A percentile compares a stretch with the other conserved stretches of the same genome.
phyloP scores from a whole-genome alignment of 2,329 filamentous ascomycete species.

The Epichloe hybrida region DNA sequence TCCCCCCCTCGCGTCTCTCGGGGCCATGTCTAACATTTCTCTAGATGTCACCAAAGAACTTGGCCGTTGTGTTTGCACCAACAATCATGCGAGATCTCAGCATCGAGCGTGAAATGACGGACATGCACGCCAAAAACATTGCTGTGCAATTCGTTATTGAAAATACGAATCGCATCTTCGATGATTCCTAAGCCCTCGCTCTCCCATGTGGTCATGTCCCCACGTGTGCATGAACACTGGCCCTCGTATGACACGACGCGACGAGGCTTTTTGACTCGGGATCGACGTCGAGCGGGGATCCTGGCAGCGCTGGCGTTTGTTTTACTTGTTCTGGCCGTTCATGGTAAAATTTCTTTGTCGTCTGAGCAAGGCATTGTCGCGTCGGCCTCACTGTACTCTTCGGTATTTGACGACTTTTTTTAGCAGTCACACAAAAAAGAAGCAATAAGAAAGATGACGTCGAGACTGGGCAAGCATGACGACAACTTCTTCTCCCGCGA shows the following conservation, averaged over 20 bases:
- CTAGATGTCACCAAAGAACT: constrained; percentile 89
- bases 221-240: background rate
- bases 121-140: constrained; percentile 86
- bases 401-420: background rate
- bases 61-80: constrained; percentile 93
- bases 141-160: constrained; percentile 90
- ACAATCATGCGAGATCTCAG: constrained; percentile 91
- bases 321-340: background rate
- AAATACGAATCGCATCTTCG: constrained; percentile 72
- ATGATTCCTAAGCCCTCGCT: constrained; percentile 22
- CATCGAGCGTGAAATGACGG: constrained; percentile 87
- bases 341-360: background rate
- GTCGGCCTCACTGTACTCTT: background rate
- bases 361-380: background rate
- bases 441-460: background rate
- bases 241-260: background rate
- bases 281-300: background rate
- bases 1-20: no score
- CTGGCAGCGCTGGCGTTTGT: constrained; percentile 1
- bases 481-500: no score
- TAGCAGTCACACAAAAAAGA: background rate
- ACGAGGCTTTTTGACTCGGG: background rate
- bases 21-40: background rate
- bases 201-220: background rate
- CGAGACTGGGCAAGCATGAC: background rate